Base-by-base conservation (phyloP, 495 filamentous ascomycete species). In the Evernia prunastri region DNA sequence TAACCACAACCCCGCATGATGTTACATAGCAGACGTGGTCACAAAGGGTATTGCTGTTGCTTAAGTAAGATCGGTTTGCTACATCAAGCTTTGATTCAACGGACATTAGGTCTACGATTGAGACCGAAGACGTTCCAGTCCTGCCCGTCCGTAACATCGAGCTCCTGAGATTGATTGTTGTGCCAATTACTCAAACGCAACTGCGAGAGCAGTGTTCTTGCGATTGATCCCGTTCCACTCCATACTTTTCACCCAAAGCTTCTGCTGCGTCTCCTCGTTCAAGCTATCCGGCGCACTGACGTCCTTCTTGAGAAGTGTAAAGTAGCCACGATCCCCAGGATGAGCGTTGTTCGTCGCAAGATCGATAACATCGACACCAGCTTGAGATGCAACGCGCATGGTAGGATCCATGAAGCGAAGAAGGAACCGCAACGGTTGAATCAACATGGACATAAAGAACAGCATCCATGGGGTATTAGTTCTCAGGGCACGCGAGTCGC, bases 401-500 rank as follows among this genome's bases (percentile, higher is more conserved):
- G 65, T 73, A 5, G 78, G 73, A 56, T 76, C 69, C 43, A 68
- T 54, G 17, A 77, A 63, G 11, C 67, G 68, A 13, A 79, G 61
- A 20, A 81, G 37, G 17, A 73, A 72, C 33, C 70, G 69, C n/a
- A 79, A 59, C 35, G 70, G 75, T 56, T 69, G 69, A 9, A 76
- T 62, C 37, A 76, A 64, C 59, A 49, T 71, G 53, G 72, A 70
- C 63, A 70, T 63, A 60, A 20, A 69, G 63, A 57, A 62, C 17
- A 78, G 67, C 33, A 69, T 67, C 12, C n/a, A 58, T 15, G 77
- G 75, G 10, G 75, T 77, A 65, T 81, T 81, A 12, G 65, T 76
- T 20, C 65, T 70, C 54, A 80, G 63, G 8, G 77, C 77, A 13
- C 79, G 78, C 36, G 79, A 82, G 68, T 80, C 76, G 18, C 68